These are phyloP conservation scores for Zygnema circumcarinatum DNA, from an alignment of 139 green algal species.

Conservation along the genomic window DNA sequence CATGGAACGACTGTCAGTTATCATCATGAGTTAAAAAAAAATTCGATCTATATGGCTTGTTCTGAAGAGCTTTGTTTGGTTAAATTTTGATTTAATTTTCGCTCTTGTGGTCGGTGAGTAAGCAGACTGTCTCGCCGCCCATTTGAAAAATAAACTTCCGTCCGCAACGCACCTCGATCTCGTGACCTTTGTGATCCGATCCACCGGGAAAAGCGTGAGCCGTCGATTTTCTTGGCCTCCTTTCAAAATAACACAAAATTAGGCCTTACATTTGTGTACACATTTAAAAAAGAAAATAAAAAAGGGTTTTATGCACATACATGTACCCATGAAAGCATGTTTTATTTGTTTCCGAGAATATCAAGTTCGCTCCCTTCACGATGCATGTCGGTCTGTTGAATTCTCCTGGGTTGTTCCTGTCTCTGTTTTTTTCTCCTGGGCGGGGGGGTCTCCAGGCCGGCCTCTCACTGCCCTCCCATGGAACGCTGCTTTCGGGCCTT, in stretches of 20 bases:
- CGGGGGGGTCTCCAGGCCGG: not conserved
- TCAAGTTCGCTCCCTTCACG: not conserved
- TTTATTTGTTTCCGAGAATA: no score
- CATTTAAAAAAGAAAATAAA: no score
- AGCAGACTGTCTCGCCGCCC: slow-evolving; percentile 41
- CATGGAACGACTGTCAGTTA: no score
- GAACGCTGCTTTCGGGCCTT: slow-evolving; percentile 29
- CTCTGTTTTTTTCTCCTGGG: not conserved
- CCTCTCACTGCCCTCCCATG: slow-evolving; percentile 31
- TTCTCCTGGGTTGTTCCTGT: not conserved
- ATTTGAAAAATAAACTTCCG: slow-evolving; percentile 34
- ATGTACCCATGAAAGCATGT: no score
- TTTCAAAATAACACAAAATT: no score
- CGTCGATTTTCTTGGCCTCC: no score
- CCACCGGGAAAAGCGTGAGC: not conserved
- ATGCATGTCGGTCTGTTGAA: not conserved
- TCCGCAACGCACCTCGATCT: slow-evolving; percentile 54
- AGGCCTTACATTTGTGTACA: no score
- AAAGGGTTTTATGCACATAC: no score
- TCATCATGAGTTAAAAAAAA: no score
- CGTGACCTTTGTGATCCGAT: slow-evolving; percentile 28
- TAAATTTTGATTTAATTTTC: no score
- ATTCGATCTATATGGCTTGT: no score
- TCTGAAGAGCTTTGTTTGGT: no score
- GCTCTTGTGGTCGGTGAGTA: not conserved